Base-by-base conservation (phyloP, 2,329 filamentous ascomycete genomes). In the Fusarium ambrosium region DNA sequence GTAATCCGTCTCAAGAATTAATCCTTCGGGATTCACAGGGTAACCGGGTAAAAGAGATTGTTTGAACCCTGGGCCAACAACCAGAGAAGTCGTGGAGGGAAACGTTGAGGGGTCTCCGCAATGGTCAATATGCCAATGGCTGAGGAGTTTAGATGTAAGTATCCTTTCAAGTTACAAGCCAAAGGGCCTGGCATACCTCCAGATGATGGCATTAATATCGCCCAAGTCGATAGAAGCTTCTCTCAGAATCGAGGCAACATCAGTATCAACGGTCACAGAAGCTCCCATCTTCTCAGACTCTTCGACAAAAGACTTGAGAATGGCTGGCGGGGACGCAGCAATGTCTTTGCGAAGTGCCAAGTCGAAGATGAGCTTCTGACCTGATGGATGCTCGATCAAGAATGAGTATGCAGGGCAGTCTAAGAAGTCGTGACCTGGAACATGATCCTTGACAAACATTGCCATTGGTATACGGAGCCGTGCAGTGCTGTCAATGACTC, bases 51-150 rank as follows among this genome's bases (percentile, higher is more conserved):
- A 58, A 5, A 76, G 72, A 1, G 65, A 60, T 2, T 76, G 10
- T 14, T 72, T 70, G 2, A 76, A 76, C 0, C 71, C 74, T 1
- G 74, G 74, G 0, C 74, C 74, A 6, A 76, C 73, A 0, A 76
- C 11, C 0, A 76, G 71, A 1, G 65, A 41, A 0, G 73, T 76
- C 2, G 70, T 64, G 1, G 20, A 11, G 1, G 73, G 73, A 6
- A 76, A 76, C 0, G 68, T 72, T 2, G 73, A 72, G 0, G 75
- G 39, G 7, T 76, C 71, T 34, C 73, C 71, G 0, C 68, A 61
- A 6, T 76, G 73, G 6, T 76, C 73, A 24, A 70, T 56, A n/a
- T 76, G 73, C 32, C 59, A 67, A 6, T 76, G 73, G 1, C 71
- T 74, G 1, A 1, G 7, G 29, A 13, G 8, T 1, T 27, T 37